A percentile compares a stretch with the other conserved stretches of the same genome.
phyloP scores from a whole-genome alignment of 306 rosid species.

The Glycyrrhiza uralensis region DNA sequence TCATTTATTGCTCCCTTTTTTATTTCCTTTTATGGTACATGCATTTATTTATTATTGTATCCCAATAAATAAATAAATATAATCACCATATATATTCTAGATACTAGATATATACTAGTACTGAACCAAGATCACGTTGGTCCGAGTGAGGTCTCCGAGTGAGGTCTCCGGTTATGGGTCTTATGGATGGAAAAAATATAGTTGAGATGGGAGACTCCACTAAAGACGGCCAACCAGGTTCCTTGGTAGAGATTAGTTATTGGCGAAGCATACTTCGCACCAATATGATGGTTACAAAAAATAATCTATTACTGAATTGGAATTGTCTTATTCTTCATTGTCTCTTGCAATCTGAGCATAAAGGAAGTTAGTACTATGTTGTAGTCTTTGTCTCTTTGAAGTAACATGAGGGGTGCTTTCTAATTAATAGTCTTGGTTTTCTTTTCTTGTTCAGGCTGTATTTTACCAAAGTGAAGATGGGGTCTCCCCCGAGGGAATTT shows the following conservation, averaged over 20 bases:
- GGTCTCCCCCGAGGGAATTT: constrained; percentile 87
- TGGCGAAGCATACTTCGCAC: too few species aligned
- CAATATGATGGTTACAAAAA: too few species aligned
- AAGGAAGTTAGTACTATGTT: not conserved
- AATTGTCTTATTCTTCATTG: constrained; percentile 7
- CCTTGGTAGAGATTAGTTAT: too few species aligned
- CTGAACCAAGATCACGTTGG: too few species aligned
- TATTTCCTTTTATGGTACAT: not conserved
- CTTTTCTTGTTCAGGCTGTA: constrained; percentile 62
- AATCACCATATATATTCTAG: too few species aligned
- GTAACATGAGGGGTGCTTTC: not conserved
- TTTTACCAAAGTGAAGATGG: constrained; percentile 82
- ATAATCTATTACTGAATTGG: too few species aligned
- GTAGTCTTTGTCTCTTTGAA: not conserved
- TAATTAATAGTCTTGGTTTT: constrained; percentile 23
- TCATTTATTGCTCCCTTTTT: not conserved
- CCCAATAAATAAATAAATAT: not conserved
- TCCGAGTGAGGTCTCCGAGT: too few species aligned
- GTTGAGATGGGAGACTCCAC: constrained; percentile 1
- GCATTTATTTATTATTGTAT: constrained; percentile 27
- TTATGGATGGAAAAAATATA: too few species aligned
- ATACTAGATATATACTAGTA: too few species aligned
- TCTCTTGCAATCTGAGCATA: not conserved
- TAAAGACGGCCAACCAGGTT: too few species aligned
- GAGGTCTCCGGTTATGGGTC: too few species aligned